Evolutionary conservation across 2,329 filamentous ascomycete genomes (phyloP).

Genomic region (Sarocladiaceae sp.): DNA sequence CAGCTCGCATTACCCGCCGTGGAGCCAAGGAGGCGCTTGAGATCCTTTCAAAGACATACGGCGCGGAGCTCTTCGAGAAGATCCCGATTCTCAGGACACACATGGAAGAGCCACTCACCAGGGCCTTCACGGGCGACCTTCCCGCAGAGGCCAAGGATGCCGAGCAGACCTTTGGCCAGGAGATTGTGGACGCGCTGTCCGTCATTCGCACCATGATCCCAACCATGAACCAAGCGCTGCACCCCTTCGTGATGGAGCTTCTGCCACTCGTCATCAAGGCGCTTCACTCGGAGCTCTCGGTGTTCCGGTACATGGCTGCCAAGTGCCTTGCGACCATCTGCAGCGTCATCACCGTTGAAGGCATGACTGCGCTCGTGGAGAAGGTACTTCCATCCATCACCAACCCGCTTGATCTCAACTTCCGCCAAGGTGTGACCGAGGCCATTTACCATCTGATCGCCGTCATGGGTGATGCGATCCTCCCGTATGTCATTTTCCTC

Average conservation of each 20-base stretch:
- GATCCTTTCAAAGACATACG: conserved; percentile 77
- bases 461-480: conserved; percentile 93
- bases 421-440: conserved; percentile 90
- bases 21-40: conserved; percentile 94
- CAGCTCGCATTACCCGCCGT: conserved; percentile 82
- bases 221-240: conserved; percentile 72
- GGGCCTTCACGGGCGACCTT: conserved; percentile 68
- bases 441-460: conserved; percentile 95
- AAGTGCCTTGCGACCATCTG: conserved; percentile 97
- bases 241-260: conserved; percentile 76
- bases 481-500: conserved; percentile 98
- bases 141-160: conserved; percentile 71
- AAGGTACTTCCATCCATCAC: conserved; percentile 88
- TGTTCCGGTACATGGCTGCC: conserved; percentile 93
- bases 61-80: conserved; percentile 69
- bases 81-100: conserved; percentile 77
- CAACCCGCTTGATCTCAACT: conserved; percentile 83
- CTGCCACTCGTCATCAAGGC: conserved; percentile 84
- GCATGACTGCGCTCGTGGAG: conserved; percentile 94
- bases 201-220: conserved; percentile 89
- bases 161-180: conserved; percentile 75
- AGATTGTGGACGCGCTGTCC: conserved; percentile 90
- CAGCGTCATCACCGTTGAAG: conserved; percentile 91
- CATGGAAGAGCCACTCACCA: conserved; percentile 75
- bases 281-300: conserved; percentile 80